Conservation (phyloP, 805 yeast genomes). For the Candida ipomoeae region DNA sequence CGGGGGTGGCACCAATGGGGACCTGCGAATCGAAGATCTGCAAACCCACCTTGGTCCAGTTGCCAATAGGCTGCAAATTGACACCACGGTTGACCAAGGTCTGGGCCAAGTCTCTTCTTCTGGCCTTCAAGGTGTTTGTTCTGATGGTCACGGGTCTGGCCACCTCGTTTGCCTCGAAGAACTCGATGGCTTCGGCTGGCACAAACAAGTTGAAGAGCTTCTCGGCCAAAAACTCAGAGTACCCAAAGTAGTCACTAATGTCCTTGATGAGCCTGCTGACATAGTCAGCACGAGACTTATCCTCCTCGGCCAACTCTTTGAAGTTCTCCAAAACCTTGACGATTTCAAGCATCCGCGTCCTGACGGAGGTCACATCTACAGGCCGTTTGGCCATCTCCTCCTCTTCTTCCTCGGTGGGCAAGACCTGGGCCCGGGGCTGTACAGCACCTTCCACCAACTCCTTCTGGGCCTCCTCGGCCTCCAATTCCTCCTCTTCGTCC, state of each 20-base stretch:
- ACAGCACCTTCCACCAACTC: conserved; percentile 50
- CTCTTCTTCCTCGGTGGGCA: conserved; percentile 70
- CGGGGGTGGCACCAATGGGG: conserved; percentile 99
- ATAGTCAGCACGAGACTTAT: conserved; percentile 81
- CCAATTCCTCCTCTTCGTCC: conserved; percentile 53
- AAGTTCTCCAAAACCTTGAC: conserved; percentile 92
- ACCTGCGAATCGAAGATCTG: conserved; percentile 98
- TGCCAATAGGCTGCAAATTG: conserved; percentile 92
- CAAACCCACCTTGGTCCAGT: conserved; percentile 97
- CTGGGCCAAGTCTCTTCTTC: conserved; percentile 95
- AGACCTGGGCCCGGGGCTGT: conserved; percentile 72
- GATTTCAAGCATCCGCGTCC: conserved; percentile 94
- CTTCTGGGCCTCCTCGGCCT: conserved; percentile 44
- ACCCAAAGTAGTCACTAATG: conserved; percentile 91
- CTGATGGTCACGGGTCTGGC: conserved; percentile 95
- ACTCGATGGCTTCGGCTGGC: conserved; percentile 96
- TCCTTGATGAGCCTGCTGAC: conserved; percentile 74
- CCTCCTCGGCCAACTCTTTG: conserved; percentile 76
- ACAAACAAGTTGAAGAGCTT: conserved; percentile 87
- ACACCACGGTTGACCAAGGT: conserved; percentile 94
- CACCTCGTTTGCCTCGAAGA: conserved; percentile 96
- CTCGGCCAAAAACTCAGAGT: conserved; percentile 87
- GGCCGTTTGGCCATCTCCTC: conserved; percentile 49
- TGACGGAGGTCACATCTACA: conserved; percentile 72
- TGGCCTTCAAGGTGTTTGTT: conserved; percentile 92